phyloP scores from a whole-genome alignment of 2,329 filamentous ascomycete genomes.

The Ceratocystis diversiconidia region DNA sequence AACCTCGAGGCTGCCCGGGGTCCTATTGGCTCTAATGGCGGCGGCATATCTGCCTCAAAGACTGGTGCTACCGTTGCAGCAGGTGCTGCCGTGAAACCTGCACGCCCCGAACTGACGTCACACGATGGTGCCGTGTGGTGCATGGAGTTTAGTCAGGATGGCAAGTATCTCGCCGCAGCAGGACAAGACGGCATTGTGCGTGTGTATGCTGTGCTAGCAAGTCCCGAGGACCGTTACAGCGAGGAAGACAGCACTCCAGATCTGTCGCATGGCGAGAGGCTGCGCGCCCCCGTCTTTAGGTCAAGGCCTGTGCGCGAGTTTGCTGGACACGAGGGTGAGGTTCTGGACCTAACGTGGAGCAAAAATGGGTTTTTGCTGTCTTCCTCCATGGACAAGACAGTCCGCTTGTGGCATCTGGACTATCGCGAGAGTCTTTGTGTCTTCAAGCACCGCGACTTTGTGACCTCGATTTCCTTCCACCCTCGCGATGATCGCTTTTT shows the following conservation, averaged over 20 bases:
- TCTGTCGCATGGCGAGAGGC: conserved; percentile 41
- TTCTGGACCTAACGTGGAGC: conserved; percentile 91
- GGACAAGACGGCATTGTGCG: conserved; percentile 77
- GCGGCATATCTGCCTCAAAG: conserved; percentile 20
- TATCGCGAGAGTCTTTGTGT: conserved; percentile 76
- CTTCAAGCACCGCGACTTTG: conserved; percentile 89
- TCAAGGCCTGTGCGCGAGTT: conserved; percentile 68
- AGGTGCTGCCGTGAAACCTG: neutral
- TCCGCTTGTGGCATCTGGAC: conserved; percentile 83
- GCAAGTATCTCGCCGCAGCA: conserved; percentile 78
- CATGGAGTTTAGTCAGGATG: conserved; percentile 83
- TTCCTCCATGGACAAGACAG: conserved; percentile 96
- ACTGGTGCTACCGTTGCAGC: conserved; percentile 23
- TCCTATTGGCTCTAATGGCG: neutral
- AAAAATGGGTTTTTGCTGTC: conserved; percentile 97
- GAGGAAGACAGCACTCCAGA: conserved; percentile 48
- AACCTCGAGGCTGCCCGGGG: neutral
- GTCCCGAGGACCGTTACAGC: conserved; percentile 61
- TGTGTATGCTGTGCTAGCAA: conserved; percentile 79
- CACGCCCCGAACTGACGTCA: conserved; percentile 27
- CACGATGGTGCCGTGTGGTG: conserved; percentile 65
- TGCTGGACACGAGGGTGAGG: conserved; percentile 66
- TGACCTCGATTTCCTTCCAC: conserved; percentile 89
- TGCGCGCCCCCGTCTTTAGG: conserved; percentile 84
- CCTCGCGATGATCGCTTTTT: conserved; percentile 94